Base-by-base conservation (phyloP, 495 filamentous ascomycete species). In the Penicillium riverlandense region DNA sequence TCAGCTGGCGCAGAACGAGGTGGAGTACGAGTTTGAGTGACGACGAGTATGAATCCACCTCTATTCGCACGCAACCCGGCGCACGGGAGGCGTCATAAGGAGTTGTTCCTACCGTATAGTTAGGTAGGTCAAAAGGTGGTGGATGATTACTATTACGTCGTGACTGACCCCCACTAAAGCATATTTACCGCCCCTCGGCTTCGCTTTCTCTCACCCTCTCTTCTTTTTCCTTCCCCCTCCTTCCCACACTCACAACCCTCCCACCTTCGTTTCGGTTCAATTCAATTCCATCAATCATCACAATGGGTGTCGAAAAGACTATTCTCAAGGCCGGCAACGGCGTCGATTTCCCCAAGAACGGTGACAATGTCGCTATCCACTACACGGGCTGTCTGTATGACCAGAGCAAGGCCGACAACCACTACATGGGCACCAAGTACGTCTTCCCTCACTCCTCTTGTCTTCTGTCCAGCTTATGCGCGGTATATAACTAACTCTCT, bases 301-400 rank as follows among this genome's bases (percentile, higher is more conserved):
- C 15, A 54, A 84, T 83, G 80, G 78, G 76, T 46, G 78, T 84
- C 57, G 52, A 50, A 11, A 77, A 68, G 50, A 45, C 63, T 38
- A 43, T 62, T 37, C 52, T 79, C 37, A 44, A 41, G 11, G 32
- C 57, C 10, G 82, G 82, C 43, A 74, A 83, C 54, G 69, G 66
- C 45, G 69, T 66, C 11, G 58, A 75, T 35, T 74, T 63, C 56
- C 85, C 88, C 36, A 52, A 65, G 50, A 57, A 61, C 11, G 83
- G 85, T 15, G 79, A 90, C 59, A 71, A 57, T 11, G 84, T 94
- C 54, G 76, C 75, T 51, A 89, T 95, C 52, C 82, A 86, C 63
- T 95, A 92, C 71, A 88, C 83, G 14, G 88, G 88, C 49, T 89
- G 77, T 66, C 72, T 94, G 36, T 84, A 84, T 68, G 84, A 90